phyloP scores from a whole-genome alignment of 1,284 basidiomycete species.

The Papiliotrema terrestris region DNA sequence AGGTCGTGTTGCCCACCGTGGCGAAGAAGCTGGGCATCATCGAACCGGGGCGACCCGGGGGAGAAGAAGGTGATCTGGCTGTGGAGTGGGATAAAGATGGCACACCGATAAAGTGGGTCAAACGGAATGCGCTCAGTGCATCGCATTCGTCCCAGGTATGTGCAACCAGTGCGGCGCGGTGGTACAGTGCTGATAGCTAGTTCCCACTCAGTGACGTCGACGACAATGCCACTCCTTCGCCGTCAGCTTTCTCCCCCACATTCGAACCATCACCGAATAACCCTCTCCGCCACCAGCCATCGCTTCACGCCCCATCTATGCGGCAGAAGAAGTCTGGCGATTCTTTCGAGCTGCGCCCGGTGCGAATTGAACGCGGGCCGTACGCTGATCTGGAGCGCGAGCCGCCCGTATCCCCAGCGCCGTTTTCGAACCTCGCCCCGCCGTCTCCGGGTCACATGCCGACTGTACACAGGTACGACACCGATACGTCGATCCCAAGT shows the following conservation, averaged over 20 bases:
- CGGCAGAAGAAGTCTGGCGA: background rate
- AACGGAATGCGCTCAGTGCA: slow-evolving; percentile 1
- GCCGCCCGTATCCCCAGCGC: background rate
- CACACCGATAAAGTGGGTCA: slow-evolving; percentile 40
- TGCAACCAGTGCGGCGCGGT: background rate
- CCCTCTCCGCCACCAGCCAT: background rate
- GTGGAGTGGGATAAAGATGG: slow-evolving; percentile 47
- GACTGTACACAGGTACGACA: background rate
- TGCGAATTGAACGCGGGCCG: background rate
- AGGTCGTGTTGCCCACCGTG: slow-evolving; percentile 65
- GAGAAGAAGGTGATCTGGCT: slow-evolving; percentile 36
- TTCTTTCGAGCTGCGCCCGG: background rate
- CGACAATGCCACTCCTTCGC: background rate
- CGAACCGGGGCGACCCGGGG: slow-evolving; percentile 4
- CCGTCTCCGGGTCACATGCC: background rate
- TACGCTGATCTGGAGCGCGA: background rate
- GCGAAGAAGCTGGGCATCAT: slow-evolving; percentile 62
- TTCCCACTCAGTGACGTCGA: no score
- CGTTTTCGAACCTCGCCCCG: background rate
- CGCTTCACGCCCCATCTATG: background rate
- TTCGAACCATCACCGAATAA: slow-evolving; percentile 5
- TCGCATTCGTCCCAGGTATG: background rate
- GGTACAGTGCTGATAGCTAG: background rate
- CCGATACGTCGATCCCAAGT: background rate
- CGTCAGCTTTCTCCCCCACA: background rate